A percentile compares a stretch with the other conserved stretches of the same genome.
These are phyloP conservation scores for Brettanomyces bruxellensis DNA, from an alignment of 805 yeast genomes.

Conservation along the genomic window DNA sequence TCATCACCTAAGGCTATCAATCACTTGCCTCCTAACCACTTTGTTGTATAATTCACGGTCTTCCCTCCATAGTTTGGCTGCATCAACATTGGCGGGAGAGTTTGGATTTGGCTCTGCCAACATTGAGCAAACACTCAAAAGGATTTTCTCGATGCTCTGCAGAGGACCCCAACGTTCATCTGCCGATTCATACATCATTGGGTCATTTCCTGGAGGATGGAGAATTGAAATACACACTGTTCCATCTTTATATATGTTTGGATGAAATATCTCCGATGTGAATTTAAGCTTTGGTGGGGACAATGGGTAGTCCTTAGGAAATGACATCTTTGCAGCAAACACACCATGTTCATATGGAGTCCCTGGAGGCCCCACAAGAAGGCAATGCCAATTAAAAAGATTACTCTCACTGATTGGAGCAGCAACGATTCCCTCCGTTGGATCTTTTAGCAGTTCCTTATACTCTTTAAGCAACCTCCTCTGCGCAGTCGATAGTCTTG, in stretches of 20 bases:
- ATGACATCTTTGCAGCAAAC: slow-evolving; percentile 40
- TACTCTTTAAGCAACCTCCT: slow-evolving; percentile 81
- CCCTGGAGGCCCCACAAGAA: slow-evolving; percentile 43
- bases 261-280: slow-evolving; percentile 81
- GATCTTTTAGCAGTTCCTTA: slow-evolving; percentile 74
- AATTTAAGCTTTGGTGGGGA: slow-evolving; percentile 54
- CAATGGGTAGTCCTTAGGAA: slow-evolving; percentile 47
- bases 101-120: slow-evolving; percentile 94
- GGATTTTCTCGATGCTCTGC: slow-evolving; percentile 93
- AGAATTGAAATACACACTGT: slow-evolving; percentile 92
- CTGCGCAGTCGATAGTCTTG: slow-evolving; percentile 45
- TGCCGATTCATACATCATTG: slow-evolving; percentile 88
- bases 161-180: slow-evolving; percentile 98
- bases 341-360: slow-evolving; percentile 49
- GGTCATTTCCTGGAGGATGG: slow-evolving; percentile 97
- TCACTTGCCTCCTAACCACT: slow-evolving; percentile 59
- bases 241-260: slow-evolving; percentile 90
- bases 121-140: slow-evolving; percentile 90
- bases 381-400: slow-evolving; percentile 45
- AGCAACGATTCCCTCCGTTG: slow-evolving; percentile 94
- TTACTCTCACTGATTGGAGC: slow-evolving; percentile 68
- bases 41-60: slow-evolving; percentile 57
- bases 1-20: slow-evolving; percentile 40
- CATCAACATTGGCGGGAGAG: slow-evolving; percentile 84
- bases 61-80: slow-evolving; percentile 86